A percentile compares a stretch with the other conserved stretches of the same genome.
These are phyloP conservation scores for Globisporangium perplexum DNA, from an alignment of 352 stramenopile genomes.

Conservation along the genomic window DNA sequence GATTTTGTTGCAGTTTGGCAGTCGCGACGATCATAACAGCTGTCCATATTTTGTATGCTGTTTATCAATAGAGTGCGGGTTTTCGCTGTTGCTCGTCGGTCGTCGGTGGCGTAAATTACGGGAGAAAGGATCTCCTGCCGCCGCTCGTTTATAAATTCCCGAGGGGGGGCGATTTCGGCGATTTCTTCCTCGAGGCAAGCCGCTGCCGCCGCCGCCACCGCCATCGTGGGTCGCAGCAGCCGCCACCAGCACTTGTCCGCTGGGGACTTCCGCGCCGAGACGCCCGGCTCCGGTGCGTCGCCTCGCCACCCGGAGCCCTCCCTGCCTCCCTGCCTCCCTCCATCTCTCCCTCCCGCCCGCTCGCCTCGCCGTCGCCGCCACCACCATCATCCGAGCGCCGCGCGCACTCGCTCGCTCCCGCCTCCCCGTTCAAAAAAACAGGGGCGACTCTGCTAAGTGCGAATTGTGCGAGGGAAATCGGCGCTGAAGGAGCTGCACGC, in stretches of 20 bases:
- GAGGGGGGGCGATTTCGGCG: background rate
- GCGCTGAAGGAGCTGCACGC: background rate
- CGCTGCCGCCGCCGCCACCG: too few species aligned
- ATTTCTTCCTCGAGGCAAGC: background rate
- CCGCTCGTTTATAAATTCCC: background rate
- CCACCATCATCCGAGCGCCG: too few species aligned
- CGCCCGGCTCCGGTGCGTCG: background rate
- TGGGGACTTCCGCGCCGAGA: background rate
- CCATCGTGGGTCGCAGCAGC: background rate
- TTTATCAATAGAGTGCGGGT: background rate
- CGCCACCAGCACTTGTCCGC: background rate
- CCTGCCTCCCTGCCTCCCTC: too few species aligned
- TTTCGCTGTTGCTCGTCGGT: background rate
- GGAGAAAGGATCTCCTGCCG: background rate
- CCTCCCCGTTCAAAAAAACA: constrained; percentile 3
- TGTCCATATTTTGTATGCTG: background rate
- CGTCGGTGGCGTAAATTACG: background rate
- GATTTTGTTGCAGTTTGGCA: background rate
- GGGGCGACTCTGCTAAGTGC: background rate
- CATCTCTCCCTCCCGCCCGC: constrained; percentile 5
- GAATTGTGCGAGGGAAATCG: background rate
- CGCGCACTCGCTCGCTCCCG: background rate
- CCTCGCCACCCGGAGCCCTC: too few species aligned
- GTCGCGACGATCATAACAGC: background rate
- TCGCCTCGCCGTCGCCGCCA: too few species aligned